phyloP scores from a whole-genome alignment of 208 protist species.

The Crithidia mellificae region DNA sequence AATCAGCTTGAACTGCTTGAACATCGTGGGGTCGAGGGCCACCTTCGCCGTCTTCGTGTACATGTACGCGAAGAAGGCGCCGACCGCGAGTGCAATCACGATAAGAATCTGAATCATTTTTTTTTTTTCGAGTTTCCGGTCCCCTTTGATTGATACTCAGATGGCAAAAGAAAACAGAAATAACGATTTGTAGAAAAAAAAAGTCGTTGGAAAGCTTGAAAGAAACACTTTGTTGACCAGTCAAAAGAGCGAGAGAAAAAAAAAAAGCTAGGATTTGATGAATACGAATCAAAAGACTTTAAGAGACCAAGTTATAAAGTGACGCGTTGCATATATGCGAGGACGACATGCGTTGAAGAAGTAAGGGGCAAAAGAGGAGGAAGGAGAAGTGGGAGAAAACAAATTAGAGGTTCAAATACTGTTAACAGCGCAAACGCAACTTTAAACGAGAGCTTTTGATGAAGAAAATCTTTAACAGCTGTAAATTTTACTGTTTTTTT shows the following conservation, averaged over 20 bases:
- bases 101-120: slow-evolving; percentile 29
- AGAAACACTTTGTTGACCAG: too few species aligned
- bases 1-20: slow-evolving; percentile 61
- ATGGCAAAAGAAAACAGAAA: not conserved
- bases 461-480: too few species aligned
- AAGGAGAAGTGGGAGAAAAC: too few species aligned
- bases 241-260: slow-evolving; percentile 1
- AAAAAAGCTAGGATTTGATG: not conserved
- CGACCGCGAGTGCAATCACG: slow-evolving; percentile 24
- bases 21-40: slow-evolving; percentile 55
- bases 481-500: too few species aligned
- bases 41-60: slow-evolving; percentile 30
- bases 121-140: not conserved
- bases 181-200: not conserved
- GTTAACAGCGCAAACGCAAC: too few species aligned
- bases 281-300: too few species aligned
- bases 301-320: not conserved
- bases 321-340: not conserved
- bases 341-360: too few species aligned
- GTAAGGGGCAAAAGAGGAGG: too few species aligned
- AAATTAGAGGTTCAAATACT: too few species aligned
- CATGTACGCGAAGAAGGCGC: slow-evolving; percentile 32
- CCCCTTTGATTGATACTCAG: too few species aligned
- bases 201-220: not conserved
- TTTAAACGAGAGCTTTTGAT: too few species aligned